Evolutionary conservation across 305 asterid species (phyloP).

Genomic region (Fraxinus nigra): DNA sequence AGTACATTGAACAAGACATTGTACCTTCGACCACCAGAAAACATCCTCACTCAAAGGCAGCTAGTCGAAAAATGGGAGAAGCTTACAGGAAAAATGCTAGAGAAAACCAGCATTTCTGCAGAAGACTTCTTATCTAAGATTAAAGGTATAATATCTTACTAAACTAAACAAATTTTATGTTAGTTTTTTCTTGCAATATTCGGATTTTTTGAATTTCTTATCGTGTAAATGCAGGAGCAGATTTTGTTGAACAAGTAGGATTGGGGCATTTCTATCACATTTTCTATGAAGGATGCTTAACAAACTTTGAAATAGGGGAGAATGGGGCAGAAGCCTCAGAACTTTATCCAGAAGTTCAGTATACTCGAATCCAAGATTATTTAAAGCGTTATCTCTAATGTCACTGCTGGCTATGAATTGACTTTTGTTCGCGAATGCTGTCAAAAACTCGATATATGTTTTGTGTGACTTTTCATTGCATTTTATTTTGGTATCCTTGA

Average conservation of each 20-base stretch:
- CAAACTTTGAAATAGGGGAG: conserved; percentile 68
- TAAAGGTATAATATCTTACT: conserved; percentile 36
- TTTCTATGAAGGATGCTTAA: conserved; percentile 71
- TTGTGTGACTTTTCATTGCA: not conserved
- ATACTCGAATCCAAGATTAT: conserved; percentile 53
- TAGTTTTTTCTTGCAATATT: not conserved
- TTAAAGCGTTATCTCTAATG: conserved; percentile 41
- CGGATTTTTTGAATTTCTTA: not conserved
- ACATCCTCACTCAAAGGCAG: conserved; percentile 54
- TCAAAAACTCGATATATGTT: not conserved
- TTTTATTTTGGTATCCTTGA: not conserved
- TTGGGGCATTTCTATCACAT: conserved; percentile 67
- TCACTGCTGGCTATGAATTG: not conserved
- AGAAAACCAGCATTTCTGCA: conserved; percentile 23
- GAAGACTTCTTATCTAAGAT: conserved; percentile 55
- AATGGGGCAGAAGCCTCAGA: conserved; percentile 65
- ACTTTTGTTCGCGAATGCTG: not conserved
- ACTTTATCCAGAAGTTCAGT: conserved; percentile 66
- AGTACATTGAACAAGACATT: conserved; percentile 72
- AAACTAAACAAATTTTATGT: not conserved
- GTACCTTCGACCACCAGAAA: conserved; percentile 58
- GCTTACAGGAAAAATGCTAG: conserved; percentile 37
- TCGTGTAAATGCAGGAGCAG: conserved; percentile 35
- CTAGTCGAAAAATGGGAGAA: conserved; percentile 68
- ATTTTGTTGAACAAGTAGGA: conserved; percentile 56